Evolutionary conservation across 352 stramenopile genomes (phyloP).

Genomic region (Hyaloperonospora arabidopsidis): DNA sequence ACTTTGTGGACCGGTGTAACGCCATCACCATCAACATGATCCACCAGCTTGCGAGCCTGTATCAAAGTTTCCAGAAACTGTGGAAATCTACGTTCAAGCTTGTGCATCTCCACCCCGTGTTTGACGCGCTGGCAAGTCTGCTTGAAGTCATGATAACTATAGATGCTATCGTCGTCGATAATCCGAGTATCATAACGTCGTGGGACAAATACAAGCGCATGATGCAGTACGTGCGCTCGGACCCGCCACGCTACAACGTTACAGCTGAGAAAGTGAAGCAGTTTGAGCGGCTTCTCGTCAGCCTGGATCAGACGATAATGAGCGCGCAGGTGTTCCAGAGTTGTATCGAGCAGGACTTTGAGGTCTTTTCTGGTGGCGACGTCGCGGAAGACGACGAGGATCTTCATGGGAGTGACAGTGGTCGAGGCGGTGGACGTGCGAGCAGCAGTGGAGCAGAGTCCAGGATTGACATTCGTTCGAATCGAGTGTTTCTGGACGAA

Average conservation of each 20-base stretch:
- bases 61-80: slow-evolving; percentile 81
- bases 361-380: slow-evolving; percentile 62
- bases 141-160: slow-evolving; percentile 86
- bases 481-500: slow-evolving; percentile 80
- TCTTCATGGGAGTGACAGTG: slow-evolving; percentile 43
- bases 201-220: slow-evolving; percentile 90
- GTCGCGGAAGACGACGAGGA: slow-evolving; percentile 56
- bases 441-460: slow-evolving; percentile 66
- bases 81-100: slow-evolving; percentile 87
- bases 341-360: slow-evolving; percentile 87
- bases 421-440: slow-evolving; percentile 29
- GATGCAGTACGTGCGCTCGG: slow-evolving; percentile 84
- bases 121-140: slow-evolving; percentile 66
- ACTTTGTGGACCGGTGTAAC: slow-evolving; percentile 87
- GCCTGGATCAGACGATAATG: slow-evolving; percentile 85
- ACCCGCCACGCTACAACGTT: slow-evolving; percentile 75
- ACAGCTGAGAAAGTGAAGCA: slow-evolving; percentile 77
- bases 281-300: slow-evolving; percentile 82
- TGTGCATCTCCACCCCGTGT: slow-evolving; percentile 75
- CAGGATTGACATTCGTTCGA: slow-evolving; percentile 76
- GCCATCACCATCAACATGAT: slow-evolving; percentile 86
- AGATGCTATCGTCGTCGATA: slow-evolving; percentile 84
- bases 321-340: slow-evolving; percentile 80
- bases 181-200: slow-evolving; percentile 74
- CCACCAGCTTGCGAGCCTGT: slow-evolving; percentile 84